A percentile compares a stretch with the other conserved stretches of the same genome.
These are phyloP conservation scores for Xylariaceae sp. DNA, from an alignment of 2,329 filamentous ascomycete species.

Conservation along the genomic window DNA sequence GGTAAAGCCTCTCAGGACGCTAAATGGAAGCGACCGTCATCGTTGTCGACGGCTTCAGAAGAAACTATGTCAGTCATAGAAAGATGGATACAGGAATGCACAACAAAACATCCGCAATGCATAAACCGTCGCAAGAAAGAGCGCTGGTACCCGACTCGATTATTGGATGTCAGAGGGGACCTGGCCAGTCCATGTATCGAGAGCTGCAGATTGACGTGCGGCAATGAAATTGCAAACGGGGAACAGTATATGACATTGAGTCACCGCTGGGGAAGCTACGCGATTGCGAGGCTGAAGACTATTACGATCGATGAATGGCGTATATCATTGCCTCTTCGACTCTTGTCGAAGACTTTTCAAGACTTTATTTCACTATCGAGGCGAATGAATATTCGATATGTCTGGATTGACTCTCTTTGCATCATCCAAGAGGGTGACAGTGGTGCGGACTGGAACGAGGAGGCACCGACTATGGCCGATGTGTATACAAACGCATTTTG, in stretches of 20 bases:
- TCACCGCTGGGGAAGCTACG: neutral
- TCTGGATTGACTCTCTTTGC: too few species aligned
- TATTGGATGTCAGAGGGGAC: neutral
- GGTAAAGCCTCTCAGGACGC: neutral
- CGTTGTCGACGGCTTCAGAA: neutral
- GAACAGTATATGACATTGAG: neutral
- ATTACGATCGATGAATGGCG: neutral
- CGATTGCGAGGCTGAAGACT: neutral
- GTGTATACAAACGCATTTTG: neutral
- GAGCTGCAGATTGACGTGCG: neutral
- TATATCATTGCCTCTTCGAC: neutral
- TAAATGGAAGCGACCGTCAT: neutral
- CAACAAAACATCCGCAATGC: neutral
- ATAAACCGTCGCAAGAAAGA: neutral
- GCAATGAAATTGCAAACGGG: neutral
- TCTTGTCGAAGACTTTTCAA: neutral
- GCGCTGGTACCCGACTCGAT: neutral
- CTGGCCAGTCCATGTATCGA: neutral
- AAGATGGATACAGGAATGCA: neutral
- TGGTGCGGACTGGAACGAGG: neutral
- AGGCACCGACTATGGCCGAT: neutral
- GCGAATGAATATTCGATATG: neutral
- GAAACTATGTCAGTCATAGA: neutral
- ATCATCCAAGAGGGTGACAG: neutral
- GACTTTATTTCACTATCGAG: neutral